Percentiles rank a stretch among this genome's conserved stretches.
Evolutionary conservation across 345 rosid species (phyloP).

Genomic region (Syzygium jambos): DNA sequence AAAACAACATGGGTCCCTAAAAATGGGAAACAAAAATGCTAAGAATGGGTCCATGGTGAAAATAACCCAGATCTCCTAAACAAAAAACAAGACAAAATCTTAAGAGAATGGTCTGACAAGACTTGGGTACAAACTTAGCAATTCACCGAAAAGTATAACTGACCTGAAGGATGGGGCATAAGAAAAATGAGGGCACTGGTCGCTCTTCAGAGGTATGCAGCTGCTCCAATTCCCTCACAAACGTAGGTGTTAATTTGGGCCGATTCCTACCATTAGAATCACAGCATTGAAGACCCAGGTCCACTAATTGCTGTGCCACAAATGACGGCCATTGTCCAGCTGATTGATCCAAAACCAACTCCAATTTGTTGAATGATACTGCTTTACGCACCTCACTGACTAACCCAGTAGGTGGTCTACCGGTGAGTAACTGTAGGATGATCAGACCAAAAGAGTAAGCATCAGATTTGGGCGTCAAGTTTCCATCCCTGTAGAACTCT

Average conservation of each 20-base stretch:
- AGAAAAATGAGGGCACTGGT: constrained; percentile 53
- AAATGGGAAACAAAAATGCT: background rate
- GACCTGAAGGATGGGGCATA: constrained; percentile 73
- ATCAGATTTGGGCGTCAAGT: constrained; percentile 51
- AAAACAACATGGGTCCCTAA: background rate
- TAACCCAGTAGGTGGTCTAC: constrained; percentile 46
- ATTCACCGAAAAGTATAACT: background rate
- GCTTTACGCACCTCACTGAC: constrained; percentile 41
- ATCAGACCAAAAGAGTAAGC: constrained; percentile 54
- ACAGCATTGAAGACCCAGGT: constrained; percentile 57
- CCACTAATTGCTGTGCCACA: constrained; percentile 35
- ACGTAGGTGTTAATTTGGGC: constrained; percentile 50
- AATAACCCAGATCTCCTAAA: background rate
- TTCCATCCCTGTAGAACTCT: constrained; percentile 46
- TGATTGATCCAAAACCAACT: constrained; percentile 44
- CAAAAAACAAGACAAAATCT: background rate
- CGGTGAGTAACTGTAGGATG: constrained; percentile 59
- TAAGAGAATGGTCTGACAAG: background rate
- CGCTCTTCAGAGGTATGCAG: constrained; percentile 46
- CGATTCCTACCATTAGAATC: constrained; percentile 35
- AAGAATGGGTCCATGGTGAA: background rate
- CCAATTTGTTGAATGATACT: constrained; percentile 26
- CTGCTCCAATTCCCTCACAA: constrained; percentile 61
- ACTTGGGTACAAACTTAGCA: background rate
- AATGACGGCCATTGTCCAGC: constrained; percentile 63